Conservation (phyloP, 768 basidiomycete species). For the Serpula lacrymans region DNA sequence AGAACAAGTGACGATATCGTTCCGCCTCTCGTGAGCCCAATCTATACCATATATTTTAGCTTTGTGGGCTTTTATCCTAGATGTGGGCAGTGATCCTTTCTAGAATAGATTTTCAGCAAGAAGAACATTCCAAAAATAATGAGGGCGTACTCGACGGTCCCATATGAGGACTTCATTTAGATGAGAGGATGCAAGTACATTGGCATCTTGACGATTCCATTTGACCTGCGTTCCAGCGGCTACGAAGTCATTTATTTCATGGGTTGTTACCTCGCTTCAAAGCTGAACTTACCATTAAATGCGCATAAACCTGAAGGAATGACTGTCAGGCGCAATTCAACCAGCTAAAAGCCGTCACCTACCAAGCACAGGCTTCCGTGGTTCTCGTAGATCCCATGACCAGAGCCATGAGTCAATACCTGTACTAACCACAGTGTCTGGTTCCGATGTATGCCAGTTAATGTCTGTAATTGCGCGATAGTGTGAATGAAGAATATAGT, state of each 20-base stretch:
- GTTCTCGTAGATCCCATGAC: conserved; percentile 85
- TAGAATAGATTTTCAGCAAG: conserved; percentile 26
- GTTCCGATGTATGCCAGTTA: conserved; percentile 91
- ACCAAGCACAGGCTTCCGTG: conserved; percentile 71
- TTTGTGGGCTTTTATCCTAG: conserved; percentile 74
- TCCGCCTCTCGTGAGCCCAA: conserved; percentile 75
- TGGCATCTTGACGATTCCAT: conserved; percentile 87
- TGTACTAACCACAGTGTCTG: conserved; percentile 83
- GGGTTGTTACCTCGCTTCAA: background rate
- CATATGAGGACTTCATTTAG: conserved; percentile 85
- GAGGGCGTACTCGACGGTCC: conserved; percentile 77
- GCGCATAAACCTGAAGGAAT: conserved; percentile 46
- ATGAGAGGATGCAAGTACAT: conserved; percentile 89
- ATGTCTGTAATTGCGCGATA: conserved; percentile 97
- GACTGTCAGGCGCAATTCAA: background rate
- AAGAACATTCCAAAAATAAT: background rate
- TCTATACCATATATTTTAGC: conserved; percentile 97
- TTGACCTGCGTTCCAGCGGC: conserved; percentile 94
- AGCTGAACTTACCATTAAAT: conserved; percentile 44
- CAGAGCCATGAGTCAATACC: conserved; percentile 94
- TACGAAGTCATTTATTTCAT: conserved; percentile 22
- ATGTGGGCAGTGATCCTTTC: conserved; percentile 86
- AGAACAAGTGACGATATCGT: conserved; percentile 91
- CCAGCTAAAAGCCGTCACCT: conserved; percentile 7
- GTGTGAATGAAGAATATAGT: conserved; percentile 84